A percentile compares a stretch with the other conserved stretches of the same genome.
phyloP scores from a whole-genome alignment of 2,329 filamentous ascomycete genomes.

The Trichophyton mentagrophytes region DNA sequence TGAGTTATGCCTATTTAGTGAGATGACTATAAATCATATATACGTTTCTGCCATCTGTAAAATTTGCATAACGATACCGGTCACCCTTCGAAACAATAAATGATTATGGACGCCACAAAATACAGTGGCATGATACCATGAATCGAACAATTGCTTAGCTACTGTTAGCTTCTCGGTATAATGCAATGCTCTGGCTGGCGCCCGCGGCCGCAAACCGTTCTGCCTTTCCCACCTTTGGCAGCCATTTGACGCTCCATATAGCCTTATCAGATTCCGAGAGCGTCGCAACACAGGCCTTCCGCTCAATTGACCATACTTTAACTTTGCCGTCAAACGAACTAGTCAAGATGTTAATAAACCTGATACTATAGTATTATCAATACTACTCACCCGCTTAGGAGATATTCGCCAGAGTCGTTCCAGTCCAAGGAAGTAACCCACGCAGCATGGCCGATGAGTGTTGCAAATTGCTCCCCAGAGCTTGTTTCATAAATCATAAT shows the following conservation, averaged over 20 bases:
- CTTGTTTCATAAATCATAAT: constrained; percentile 87
- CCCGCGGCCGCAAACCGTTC: constrained; percentile 70
- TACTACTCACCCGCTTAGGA: constrained; percentile 59
- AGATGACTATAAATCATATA: no score
- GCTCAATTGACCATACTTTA: constrained; percentile 89
- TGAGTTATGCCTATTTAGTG: not conserved
- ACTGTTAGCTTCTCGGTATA: constrained; percentile 75
- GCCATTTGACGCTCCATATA: constrained; percentile 73
- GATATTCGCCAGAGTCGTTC: constrained; percentile 83
- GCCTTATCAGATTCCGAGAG: constrained; percentile 80
- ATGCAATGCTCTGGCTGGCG: constrained; percentile 60
- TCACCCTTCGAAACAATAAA: not conserved
- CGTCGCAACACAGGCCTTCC: constrained; percentile 73
- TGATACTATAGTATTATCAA: not conserved
- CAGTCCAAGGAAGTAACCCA: constrained; percentile 91
- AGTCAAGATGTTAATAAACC: not conserved
- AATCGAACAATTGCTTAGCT: constrained; percentile 27
- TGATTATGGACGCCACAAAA: not conserved
- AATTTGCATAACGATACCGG: not conserved
- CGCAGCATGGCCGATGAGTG: constrained; percentile 62
- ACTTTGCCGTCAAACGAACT: constrained; percentile 81
- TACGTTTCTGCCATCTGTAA: not conserved
- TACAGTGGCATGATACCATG: not conserved
- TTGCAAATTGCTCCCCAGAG: constrained; percentile 84
- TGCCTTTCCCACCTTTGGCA: constrained; percentile 52